Evolutionary conservation across 352 stramenopile genomes (phyloP), one percentile per base, ranked within the genome.

Genomic region (Albugo laibachii): DNA sequence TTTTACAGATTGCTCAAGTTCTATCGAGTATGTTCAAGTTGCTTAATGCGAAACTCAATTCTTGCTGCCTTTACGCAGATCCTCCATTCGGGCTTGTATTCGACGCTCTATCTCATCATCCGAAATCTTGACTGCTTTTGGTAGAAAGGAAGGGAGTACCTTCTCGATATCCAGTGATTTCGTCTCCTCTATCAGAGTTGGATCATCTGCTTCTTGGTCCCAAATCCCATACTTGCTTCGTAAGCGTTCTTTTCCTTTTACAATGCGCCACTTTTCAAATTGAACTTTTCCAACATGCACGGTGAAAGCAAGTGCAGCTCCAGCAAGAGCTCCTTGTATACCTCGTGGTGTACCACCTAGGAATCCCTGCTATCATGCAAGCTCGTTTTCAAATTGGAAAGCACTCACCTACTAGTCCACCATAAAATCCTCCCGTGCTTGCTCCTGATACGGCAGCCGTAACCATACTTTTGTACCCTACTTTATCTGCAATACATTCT

Each of bases 71-170:
- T 63, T 15, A 16, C 70, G 65, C 12, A 91, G 52, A 45, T 88
- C 72, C 10, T 78, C 59, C 48, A 91, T 61, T 31, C 78, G 75
- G n/a, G 57, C 62, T 39, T 83, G 52, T 27, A 91, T 71, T 45
- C 78, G 78, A 13, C 63, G 65, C 56, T 91, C 75, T 31, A 91
- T 65, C 53, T 91, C 78, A 11, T 86, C 72, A 0, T 87, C 72
- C 1, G 64, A 62, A 42, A 81, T 64, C 47, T 87, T 83, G 38
- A 73, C 52, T 40, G 66, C 79, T 27, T 64, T 58, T 1, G 77
- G 77, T 45, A 91, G 53, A 37, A 91, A 58, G 18, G 71, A 83
- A 16, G 74, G 77, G 47, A 91, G 77, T 15, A 64, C 67, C 16
- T 85, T 56, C 38, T 63, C 58, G 12, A 60, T 59, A 19, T 70